Percentiles rank a stretch among this genome's conserved stretches.
phyloP scores from a whole-genome alignment of 306 rosid genomes.

The Quercus aquifolioides region DNA sequence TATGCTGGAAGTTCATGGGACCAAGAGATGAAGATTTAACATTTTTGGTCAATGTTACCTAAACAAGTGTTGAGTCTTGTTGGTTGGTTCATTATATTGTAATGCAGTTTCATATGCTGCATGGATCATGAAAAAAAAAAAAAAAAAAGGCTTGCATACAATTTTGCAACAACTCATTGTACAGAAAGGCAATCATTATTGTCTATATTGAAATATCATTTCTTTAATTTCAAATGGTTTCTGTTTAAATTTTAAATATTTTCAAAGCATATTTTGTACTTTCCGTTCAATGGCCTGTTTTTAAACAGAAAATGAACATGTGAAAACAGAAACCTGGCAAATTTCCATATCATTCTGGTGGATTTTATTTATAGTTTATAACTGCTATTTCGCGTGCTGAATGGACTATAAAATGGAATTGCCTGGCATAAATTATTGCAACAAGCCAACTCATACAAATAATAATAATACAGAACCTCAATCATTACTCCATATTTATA shows the following conservation, averaged over 20 bases:
- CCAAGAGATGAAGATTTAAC: neutral
- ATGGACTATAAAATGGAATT: no score
- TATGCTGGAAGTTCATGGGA: conserved; percentile 11
- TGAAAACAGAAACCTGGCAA: no score
- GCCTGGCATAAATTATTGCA: no score
- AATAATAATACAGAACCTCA: no score
- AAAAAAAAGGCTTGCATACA: neutral
- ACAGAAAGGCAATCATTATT: conserved; percentile 10
- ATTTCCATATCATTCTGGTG: no score
- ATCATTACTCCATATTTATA: no score
- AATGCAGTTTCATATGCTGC: neutral
- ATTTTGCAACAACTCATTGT: neutral
- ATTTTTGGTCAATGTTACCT: neutral
- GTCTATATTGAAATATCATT: neutral
- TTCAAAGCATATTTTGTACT: no score
- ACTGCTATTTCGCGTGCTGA: no score
- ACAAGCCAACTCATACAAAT: no score
- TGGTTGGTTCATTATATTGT: neutral
- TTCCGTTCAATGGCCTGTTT: no score
- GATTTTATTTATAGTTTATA: no score
- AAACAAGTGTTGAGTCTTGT: neutral
- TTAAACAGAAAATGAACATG: no score
- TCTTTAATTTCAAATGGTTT: neutral
- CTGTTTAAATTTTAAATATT: neutral
- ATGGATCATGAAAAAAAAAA: neutral